Evolutionary conservation across 2,329 filamentous ascomycete species (phyloP).

Genomic region (Beauveria australis): DNA sequence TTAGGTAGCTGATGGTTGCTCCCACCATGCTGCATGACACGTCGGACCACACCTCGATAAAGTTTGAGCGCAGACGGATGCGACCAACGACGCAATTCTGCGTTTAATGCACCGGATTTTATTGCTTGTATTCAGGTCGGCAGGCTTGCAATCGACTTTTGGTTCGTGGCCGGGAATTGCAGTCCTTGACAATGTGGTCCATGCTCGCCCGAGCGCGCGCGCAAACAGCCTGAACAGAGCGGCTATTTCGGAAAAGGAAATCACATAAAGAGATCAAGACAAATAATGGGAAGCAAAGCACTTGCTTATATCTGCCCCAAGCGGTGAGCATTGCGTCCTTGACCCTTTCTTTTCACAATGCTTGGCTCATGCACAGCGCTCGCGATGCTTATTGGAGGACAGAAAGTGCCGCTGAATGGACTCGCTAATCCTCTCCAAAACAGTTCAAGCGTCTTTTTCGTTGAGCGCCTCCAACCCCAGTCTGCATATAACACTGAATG

Average conservation of each 20-base stretch:
- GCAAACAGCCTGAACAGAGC: background rate
- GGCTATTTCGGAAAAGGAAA: background rate
- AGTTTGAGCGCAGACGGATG: background rate
- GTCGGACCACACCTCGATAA: background rate
- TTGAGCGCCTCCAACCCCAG: background rate
- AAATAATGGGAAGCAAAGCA: background rate
- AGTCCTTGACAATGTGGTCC: background rate
- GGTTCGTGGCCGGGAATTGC: background rate
- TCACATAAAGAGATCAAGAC: background rate
- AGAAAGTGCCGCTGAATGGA: background rate
- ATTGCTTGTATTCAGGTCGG: background rate
- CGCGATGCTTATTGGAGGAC: conserved; percentile 1
- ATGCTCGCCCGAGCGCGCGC: background rate
- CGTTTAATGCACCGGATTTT: background rate
- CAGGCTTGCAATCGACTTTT: background rate
- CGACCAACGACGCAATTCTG: background rate
- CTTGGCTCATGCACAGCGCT: background rate
- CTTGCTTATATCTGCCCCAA: background rate
- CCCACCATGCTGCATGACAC: conserved; percentile 5
- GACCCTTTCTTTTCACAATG: background rate
- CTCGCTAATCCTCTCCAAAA: conserved; percentile 7
- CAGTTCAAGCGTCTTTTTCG: background rate
- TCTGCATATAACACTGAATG: background rate
- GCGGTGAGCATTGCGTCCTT: background rate
- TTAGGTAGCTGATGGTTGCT: background rate